Percentiles rank a stretch among this genome's conserved stretches.
Evolutionary conservation across 2,329 filamentous ascomycete species (phyloP).

Genomic region (Alternaria postmessia): DNA sequence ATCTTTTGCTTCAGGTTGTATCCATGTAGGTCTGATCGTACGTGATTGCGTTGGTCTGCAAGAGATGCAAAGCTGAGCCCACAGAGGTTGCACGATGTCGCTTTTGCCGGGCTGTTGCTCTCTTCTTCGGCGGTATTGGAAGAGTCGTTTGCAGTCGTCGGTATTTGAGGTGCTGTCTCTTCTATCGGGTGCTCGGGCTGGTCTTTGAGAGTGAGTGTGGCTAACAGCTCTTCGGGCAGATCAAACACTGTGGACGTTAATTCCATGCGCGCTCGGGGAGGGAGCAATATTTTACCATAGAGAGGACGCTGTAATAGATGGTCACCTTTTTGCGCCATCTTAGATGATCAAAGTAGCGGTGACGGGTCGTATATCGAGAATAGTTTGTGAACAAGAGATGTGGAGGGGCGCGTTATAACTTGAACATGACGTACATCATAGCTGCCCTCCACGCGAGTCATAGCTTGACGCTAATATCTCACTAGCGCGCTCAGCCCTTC

Average conservation of each 20-base stretch:
- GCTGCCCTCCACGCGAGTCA: conserved; percentile 6
- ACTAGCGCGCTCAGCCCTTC: conserved; percentile 1
- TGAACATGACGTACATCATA: conserved; percentile 16
- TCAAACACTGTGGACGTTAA: conserved; percentile 72
- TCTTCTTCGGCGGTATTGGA: conserved; percentile 50
- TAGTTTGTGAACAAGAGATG: neutral
- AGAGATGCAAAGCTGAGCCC: conserved; percentile 73
- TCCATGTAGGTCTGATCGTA: conserved; percentile 87
- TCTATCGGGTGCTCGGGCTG: conserved; percentile 31
- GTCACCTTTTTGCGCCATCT: conserved; percentile 43
- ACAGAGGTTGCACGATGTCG: conserved; percentile 84
- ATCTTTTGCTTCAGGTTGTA: conserved; percentile 96
- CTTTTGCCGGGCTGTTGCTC: conserved; percentile 58
- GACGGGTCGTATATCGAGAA: neutral
- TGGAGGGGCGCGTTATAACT: conserved; percentile 14
- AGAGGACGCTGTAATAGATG: conserved; percentile 49
- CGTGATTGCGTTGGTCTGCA: conserved; percentile 83
- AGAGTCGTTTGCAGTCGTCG: conserved; percentile 26
- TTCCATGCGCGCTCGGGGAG: neutral
- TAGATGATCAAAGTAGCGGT: neutral
- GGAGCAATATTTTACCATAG: conserved; percentile 42
- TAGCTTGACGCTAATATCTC: neutral
- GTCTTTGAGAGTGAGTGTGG: conserved; percentile 68
- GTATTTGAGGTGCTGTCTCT: conserved; percentile 21
- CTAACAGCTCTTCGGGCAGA: conserved; percentile 76